phyloP scores from a whole-genome alignment of 257 asterid species.

The Pogostemon cablin region DNA sequence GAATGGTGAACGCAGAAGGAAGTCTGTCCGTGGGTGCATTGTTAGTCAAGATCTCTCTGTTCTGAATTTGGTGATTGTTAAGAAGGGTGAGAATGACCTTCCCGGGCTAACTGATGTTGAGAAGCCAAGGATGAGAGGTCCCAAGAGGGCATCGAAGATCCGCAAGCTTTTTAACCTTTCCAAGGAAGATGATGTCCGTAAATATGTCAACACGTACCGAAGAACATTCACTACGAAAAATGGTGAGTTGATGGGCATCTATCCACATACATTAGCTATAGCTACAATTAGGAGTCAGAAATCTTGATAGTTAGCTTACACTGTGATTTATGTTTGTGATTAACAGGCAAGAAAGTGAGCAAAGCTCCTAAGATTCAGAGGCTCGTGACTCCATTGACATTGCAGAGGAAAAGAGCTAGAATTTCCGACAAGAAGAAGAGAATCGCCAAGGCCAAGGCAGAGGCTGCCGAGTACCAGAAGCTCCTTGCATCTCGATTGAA shows the following conservation, averaged over 20 bases:
- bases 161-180: constrained; percentile 76
- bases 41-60: constrained; percentile 80
- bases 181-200: constrained; percentile 79
- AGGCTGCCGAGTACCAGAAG: constrained; percentile 78
- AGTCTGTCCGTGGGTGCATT: constrained; percentile 86
- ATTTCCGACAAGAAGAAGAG: constrained; percentile 78
- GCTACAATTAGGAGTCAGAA: not conserved
- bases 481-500: constrained; percentile 71
- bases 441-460: constrained; percentile 70
- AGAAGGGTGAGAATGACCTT: constrained; percentile 75
- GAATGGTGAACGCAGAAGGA: constrained; percentile 76
- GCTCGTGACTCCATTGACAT: constrained; percentile 80
- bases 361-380: constrained; percentile 85
- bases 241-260: constrained; percentile 41
- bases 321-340: not conserved
- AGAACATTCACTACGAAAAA: constrained; percentile 60
- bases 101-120: constrained; percentile 77
- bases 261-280: not conserved
- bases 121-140: constrained; percentile 90
- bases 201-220: constrained; percentile 79
- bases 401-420: constrained; percentile 84
- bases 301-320: not conserved
- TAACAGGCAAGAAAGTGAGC: constrained; percentile 69
- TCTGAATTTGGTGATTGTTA: constrained; percentile 69
- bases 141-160: constrained; percentile 83